These are phyloP conservation scores for Dryas alaskensis DNA, from an alignment of 306 rosid species.

Conservation along the genomic window DNA sequence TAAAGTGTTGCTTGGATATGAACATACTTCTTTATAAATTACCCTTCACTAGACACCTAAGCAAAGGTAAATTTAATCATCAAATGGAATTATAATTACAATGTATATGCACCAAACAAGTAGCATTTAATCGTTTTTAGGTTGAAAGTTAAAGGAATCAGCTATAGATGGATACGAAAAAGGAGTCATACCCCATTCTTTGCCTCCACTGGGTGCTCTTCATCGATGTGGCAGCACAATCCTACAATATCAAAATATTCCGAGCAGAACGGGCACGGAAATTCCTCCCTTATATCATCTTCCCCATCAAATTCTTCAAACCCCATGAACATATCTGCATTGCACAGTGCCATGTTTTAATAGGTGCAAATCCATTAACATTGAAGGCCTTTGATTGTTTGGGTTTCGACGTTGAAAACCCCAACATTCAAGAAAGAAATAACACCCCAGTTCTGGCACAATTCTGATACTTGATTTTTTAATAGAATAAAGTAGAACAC, in stretches of 20 bases:
- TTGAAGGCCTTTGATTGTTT: neutral
- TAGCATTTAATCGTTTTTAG: neutral
- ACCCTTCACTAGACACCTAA: neutral
- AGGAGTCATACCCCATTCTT: slow-evolving; percentile 72
- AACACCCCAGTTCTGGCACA: neutral
- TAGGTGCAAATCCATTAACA: slow-evolving; percentile 1
- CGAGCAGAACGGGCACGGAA: slow-evolving; percentile 87
- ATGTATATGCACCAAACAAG: slow-evolving; percentile 10
- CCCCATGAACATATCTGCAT: slow-evolving; percentile 82
- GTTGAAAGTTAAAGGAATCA: neutral
- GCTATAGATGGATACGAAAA: neutral
- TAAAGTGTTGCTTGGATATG: neutral
- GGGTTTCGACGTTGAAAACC: neutral
- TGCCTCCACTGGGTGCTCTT: slow-evolving; percentile 88
- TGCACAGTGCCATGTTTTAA: slow-evolving; percentile 22
- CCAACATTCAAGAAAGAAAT: neutral
- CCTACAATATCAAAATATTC: slow-evolving; percentile 92
- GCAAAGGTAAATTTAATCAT: neutral
- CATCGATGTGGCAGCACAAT: slow-evolving; percentile 96
- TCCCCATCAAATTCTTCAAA: slow-evolving; percentile 86
- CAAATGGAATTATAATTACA: neutral
- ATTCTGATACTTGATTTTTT: neutral
- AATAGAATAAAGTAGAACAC: neutral
- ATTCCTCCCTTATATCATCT: slow-evolving; percentile 86
- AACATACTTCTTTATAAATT: neutral